Conservation (phyloP, 2,329 filamentous ascomycete genomes). For the Chrysoporthe cubensis region DNA sequence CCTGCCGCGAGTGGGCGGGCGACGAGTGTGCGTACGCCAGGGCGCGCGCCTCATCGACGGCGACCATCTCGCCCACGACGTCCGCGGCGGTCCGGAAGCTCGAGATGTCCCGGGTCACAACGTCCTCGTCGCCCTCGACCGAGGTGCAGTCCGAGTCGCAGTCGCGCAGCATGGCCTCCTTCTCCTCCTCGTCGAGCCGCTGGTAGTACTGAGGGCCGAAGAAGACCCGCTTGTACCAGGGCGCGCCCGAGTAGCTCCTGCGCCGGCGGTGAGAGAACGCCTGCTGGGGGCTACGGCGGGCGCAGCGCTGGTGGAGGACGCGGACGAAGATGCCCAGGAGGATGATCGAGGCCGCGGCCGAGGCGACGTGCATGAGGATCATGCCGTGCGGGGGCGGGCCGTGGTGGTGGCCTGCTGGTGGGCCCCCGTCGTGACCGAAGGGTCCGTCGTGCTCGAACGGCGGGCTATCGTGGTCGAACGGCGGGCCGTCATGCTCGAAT, state of each 20-base stretch:
- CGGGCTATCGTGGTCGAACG: background rate
- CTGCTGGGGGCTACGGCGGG: slow-evolving; percentile 20
- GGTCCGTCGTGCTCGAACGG: slow-evolving; percentile 19
- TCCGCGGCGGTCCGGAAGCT: slow-evolving; percentile 51
- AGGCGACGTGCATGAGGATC: slow-evolving; percentile 21
- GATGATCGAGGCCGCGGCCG: slow-evolving; percentile 30
- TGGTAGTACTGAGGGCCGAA: slow-evolving; percentile 29
- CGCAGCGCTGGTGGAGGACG: slow-evolving; percentile 36
- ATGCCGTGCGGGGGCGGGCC: slow-evolving; percentile 13
- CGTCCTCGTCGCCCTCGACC: slow-evolving; percentile 37
- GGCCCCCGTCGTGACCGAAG: background rate
- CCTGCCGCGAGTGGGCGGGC: slow-evolving; percentile 5
- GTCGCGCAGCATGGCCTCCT: slow-evolving; percentile 40
- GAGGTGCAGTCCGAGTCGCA: slow-evolving; percentile 27
- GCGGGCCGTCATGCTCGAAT: slow-evolving; percentile 3
- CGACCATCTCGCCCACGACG: slow-evolving; percentile 50
- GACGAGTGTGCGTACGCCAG: background rate
- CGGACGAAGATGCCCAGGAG: slow-evolving; percentile 35
- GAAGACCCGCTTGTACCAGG: slow-evolving; percentile 27
- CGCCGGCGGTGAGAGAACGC: slow-evolving; percentile 15
- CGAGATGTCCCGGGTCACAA: slow-evolving; percentile 55
- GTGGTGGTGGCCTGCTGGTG: slow-evolving; percentile 9
- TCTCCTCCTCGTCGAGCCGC: slow-evolving; percentile 41
- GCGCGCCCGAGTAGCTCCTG: slow-evolving; percentile 18
- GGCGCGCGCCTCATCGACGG: slow-evolving; percentile 45